A percentile compares a stretch with the other conserved stretches of the same genome.
Conservation (phyloP, 1,284 basidiomycete genomes). For the Cryptococcus depauperatus region DNA sequence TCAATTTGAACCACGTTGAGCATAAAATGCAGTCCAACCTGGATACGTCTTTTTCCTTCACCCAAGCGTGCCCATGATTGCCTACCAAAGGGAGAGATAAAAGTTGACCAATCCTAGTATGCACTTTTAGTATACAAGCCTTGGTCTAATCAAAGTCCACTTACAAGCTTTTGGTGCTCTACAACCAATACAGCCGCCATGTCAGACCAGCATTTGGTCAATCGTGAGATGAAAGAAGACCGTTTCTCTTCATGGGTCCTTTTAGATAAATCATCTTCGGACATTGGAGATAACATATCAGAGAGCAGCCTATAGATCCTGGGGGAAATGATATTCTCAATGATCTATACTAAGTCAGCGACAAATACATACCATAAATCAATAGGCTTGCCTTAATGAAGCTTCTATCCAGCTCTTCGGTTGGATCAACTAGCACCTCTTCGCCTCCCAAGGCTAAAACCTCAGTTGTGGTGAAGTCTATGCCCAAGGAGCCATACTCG, state of each 20-base stretch:
- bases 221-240: slow-evolving; percentile 47
- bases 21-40: slow-evolving; percentile 64
- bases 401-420: slow-evolving; percentile 31
- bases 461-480: slow-evolving; percentile 37
- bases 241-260: slow-evolving; percentile 24
- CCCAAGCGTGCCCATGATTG: slow-evolving; percentile 57
- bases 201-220: slow-evolving; percentile 70
- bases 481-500: slow-evolving; percentile 42
- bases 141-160: slow-evolving; percentile 7
- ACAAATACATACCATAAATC: background rate
- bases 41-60: slow-evolving; percentile 49
- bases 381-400: slow-evolving; percentile 33
- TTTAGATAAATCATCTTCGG: slow-evolving; percentile 20
- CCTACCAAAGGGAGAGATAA: slow-evolving; percentile 52
- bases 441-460: slow-evolving; percentile 33
- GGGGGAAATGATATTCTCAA: slow-evolving; percentile 54
- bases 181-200: slow-evolving; percentile 60
- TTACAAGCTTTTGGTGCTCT: slow-evolving; percentile 53
- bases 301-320: slow-evolving; percentile 58
- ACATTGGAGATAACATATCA: slow-evolving; percentile 46
- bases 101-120: slow-evolving; percentile 58
- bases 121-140: background rate
- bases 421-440: slow-evolving; percentile 18
- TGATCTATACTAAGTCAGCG: slow-evolving; percentile 46
- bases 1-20: slow-evolving; percentile 59